Base-by-base conservation (phyloP, 2,329 filamentous ascomycete genomes). In the Neonectria coccinea region DNA sequence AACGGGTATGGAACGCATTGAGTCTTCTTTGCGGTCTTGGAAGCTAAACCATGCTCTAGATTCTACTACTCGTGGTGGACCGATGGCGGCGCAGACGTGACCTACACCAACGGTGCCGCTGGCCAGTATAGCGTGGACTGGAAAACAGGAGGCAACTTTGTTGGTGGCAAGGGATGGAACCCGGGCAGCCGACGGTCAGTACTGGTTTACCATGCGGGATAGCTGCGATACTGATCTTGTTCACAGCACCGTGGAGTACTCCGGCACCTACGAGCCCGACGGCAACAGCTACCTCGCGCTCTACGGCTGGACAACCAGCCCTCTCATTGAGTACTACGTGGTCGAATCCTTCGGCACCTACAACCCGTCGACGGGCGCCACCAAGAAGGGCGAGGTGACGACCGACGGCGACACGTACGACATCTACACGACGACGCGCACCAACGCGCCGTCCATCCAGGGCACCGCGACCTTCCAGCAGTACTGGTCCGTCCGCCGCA, bases 11-110 rank as follows among this genome's bases (percentile, higher is more conserved):
- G 2, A 14, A n/a, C 20, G 27, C 14, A 9, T 11, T 5, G 6
- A 14, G 16, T 20, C 5, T 4, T 14, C n/a, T 51, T 4, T 51
- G 10, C 5, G 3, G 5, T 14, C 12, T 6, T 33, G 10, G 2
- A 14, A 51, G 48, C 48, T 51, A 33, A 16, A 63, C 22, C 3
- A 1, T 25, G 31, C 1, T 10, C 10, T 10, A 70, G 68, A 20
- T 84, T 79, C 72, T 84, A 79, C 73, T 84, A 83, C 66, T 82
- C 78, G 11, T 84, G 79, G 75, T 84, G 82, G 82, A 82, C 80
- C 50, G 81, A 84, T 56, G 80, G 80, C 11, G 80, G 76, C 50
- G 78, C 79, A 9, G 73, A 73, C 31, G 81, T 82, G 12, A 79
- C 75, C 41, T 85, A 84, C 72, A 82, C 72, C 62, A 85, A 85